Percentiles rank a stretch among this genome's conserved stretches.
phyloP scores from a whole-genome alignment of 2,329 filamentous ascomycete genomes.

The Claviceps sp. region DNA sequence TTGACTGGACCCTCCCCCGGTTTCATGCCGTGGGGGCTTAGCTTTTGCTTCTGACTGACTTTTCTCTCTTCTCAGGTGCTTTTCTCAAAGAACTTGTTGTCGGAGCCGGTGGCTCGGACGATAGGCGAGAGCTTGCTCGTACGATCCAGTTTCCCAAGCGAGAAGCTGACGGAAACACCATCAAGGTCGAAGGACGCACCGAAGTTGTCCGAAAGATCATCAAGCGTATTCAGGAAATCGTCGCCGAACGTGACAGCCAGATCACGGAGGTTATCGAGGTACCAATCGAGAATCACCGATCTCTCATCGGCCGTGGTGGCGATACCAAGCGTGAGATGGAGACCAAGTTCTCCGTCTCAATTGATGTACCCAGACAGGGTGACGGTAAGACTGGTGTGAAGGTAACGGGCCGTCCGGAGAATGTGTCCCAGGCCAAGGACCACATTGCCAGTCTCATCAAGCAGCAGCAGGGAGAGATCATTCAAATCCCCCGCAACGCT shows the following conservation, averaged over 20 bases:
- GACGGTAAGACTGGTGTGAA: constrained; percentile 75
- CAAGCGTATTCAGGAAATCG: constrained; percentile 66
- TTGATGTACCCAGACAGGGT: constrained; percentile 87
- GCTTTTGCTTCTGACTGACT: constrained; percentile 3
- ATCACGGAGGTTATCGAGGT: constrained; percentile 68
- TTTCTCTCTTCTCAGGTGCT: constrained; percentile 40
- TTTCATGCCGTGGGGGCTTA: not conserved
- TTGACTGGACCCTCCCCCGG: not conserved
- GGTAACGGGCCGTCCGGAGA: constrained; percentile 62
- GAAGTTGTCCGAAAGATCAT: constrained; percentile 83
- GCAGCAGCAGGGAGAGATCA: constrained; percentile 74
- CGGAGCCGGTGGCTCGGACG: constrained; percentile 78
- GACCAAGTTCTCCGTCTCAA: constrained; percentile 68
- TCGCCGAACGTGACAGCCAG: constrained; percentile 73
- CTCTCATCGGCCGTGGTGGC: constrained; percentile 83
- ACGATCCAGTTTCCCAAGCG: constrained; percentile 91
- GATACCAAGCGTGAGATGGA: constrained; percentile 78
- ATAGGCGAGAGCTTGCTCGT: constrained; percentile 69
- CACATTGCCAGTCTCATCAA: constrained; percentile 71
- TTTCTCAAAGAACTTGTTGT: constrained; percentile 79
- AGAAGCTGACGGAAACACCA: constrained; percentile 67
- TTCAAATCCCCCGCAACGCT: constrained; percentile 69
- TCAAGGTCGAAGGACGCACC: constrained; percentile 77
- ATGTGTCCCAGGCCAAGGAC: constrained; percentile 75
- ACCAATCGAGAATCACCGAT: constrained; percentile 76